phyloP scores from a whole-genome alignment of 352 stramenopile genomes.

The Globisporangium camurandrum region DNA sequence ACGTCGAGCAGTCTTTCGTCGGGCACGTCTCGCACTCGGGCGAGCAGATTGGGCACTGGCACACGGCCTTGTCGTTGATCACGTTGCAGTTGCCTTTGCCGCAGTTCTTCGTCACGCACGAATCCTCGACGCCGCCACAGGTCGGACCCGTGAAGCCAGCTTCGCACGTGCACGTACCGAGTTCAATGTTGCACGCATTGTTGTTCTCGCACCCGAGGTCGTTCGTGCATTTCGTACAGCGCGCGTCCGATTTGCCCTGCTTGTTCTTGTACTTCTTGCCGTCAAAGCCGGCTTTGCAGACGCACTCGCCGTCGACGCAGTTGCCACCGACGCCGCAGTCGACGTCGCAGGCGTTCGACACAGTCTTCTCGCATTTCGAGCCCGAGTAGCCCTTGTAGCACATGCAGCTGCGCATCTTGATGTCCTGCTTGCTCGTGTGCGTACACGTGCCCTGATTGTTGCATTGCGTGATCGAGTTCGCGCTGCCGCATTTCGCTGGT shows the following conservation, averaged over 20 bases:
- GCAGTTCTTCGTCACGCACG: slow-evolving; percentile 22
- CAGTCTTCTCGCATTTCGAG: slow-evolving; percentile 37
- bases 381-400: slow-evolving; percentile 38
- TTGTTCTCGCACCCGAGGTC: slow-evolving; percentile 25
- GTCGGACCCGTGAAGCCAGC: slow-evolving; percentile 34
- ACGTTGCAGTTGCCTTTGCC: slow-evolving; percentile 19
- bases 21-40: slow-evolving; percentile 20
- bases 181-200: slow-evolving; percentile 21
- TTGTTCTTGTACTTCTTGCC: slow-evolving; percentile 39
- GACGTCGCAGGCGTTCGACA: slow-evolving; percentile 37
- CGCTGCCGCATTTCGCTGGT: slow-evolving; percentile 23
- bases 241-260: slow-evolving; percentile 29
- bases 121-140: slow-evolving; percentile 35
- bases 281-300: slow-evolving; percentile 37
- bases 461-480: slow-evolving; percentile 22
- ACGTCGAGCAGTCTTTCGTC: slow-evolving; percentile 18
- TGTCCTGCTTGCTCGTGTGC: slow-evolving; percentile 50
- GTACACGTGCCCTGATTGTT: slow-evolving; percentile 69
- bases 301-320: slow-evolving; percentile 32
- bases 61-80: slow-evolving; percentile 17
- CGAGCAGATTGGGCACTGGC: slow-evolving; percentile 26
- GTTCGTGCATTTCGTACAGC: slow-evolving; percentile 26
- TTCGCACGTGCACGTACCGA: slow-evolving; percentile 27
- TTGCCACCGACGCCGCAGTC: slow-evolving; percentile 43
- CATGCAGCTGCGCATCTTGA: slow-evolving; percentile 42